These are phyloP conservation scores for Vaccinium darrowii DNA, from an alignment of 148 eudicot species.

Conservation along the genomic window DNA sequence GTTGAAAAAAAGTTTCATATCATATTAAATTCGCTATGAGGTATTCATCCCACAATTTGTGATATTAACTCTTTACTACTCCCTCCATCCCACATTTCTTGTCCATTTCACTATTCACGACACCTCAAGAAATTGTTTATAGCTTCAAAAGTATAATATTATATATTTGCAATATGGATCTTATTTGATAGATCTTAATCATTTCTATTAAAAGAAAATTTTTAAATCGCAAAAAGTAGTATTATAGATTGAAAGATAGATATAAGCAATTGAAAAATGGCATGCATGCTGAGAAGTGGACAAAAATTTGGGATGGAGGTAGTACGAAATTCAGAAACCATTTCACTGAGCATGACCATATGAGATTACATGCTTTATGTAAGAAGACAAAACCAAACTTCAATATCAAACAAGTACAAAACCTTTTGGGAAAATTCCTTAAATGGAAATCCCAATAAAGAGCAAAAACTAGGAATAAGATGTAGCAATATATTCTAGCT, in stretches of 20 bases:
- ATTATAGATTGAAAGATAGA: too few species aligned
- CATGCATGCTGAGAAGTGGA: too few species aligned
- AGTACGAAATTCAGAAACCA: neutral
- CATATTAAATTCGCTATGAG: neutral
- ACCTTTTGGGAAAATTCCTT: neutral
- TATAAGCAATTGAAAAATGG: too few species aligned
- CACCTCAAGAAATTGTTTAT: too few species aligned
- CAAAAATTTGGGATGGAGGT: too few species aligned
- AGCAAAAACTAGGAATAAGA: neutral
- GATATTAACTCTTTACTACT: neutral
- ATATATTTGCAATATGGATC: too few species aligned
- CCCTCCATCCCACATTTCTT: too few species aligned
- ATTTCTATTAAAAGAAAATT: too few species aligned
- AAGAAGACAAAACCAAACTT: neutral
- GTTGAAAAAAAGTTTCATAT: conserved; percentile 1
- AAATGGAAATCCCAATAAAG: neutral
- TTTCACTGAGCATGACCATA: neutral
- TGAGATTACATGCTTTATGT: neutral
- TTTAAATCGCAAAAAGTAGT: too few species aligned
- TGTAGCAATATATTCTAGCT: neutral
- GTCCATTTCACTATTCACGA: too few species aligned
- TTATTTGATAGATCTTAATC: too few species aligned
- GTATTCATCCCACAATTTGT: neutral
- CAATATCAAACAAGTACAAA: neutral
- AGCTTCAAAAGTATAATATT: too few species aligned